Evolutionary conservation across 2,329 filamentous ascomycete genomes (phyloP).

Genomic region (Xylariomycetidae sp.): DNA sequence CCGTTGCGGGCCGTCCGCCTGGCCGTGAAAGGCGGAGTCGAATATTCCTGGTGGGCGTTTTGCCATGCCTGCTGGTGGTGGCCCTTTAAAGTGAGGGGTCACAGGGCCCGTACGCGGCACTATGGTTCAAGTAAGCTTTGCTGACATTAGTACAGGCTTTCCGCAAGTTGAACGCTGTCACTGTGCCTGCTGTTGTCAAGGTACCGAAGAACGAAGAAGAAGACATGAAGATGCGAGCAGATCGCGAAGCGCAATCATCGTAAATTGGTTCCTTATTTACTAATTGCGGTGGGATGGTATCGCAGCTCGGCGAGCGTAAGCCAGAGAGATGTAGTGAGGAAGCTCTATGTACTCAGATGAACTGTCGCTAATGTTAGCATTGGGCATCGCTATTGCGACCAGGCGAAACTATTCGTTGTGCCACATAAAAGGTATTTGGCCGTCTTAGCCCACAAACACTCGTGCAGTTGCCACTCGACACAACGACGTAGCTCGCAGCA

Average conservation of each 20-base stretch:
- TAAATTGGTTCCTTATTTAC: too few species aligned
- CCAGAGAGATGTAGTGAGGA: too few species aligned
- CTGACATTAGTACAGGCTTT: slow-evolving; percentile 22
- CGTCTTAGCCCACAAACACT: too few species aligned
- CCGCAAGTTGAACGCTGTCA: slow-evolving; percentile 31
- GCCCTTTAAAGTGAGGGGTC: slow-evolving; percentile 11
- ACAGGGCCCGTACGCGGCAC: neutral
- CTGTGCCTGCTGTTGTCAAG: slow-evolving; percentile 27
- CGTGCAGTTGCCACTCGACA: too few species aligned
- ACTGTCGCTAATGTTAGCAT: too few species aligned
- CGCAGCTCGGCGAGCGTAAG: too few species aligned
- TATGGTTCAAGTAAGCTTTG: neutral
- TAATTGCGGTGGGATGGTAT: too few species aligned
- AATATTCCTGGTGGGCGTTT: slow-evolving; percentile 10
- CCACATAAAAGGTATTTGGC: too few species aligned
- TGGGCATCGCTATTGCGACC: too few species aligned
- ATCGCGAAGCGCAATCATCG: slow-evolving; percentile 16
- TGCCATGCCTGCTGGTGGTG: slow-evolving; percentile 15
- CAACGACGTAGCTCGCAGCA: too few species aligned
- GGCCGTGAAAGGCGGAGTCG: slow-evolving; percentile 1
- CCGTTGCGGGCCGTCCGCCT: neutral
- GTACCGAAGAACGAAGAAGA: slow-evolving; percentile 31
- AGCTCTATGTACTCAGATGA: too few species aligned
- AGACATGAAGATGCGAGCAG: slow-evolving; percentile 26
- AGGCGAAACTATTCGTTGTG: too few species aligned